phyloP scores from a whole-genome alignment of 371 early-diverging fungal species.

The Mucor sp. region DNA sequence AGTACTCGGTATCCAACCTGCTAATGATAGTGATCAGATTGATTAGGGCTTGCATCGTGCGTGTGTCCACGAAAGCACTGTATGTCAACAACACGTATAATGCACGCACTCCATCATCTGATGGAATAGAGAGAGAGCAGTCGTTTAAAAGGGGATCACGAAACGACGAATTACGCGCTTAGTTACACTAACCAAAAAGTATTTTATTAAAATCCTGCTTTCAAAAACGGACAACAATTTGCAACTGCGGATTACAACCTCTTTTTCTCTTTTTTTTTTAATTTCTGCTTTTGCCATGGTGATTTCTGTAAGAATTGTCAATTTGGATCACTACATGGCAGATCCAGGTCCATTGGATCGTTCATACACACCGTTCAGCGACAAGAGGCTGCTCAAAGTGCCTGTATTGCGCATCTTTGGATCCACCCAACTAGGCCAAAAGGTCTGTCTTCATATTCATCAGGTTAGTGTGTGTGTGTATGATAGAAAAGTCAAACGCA shows the following conservation, averaged over 20 bases:
- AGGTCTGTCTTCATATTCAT: slow-evolving; percentile 82
- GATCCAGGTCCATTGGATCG: slow-evolving; percentile 61
- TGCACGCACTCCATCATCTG: background rate
- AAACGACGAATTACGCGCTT: background rate
- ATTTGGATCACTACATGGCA: slow-evolving; percentile 65
- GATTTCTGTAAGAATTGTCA: slow-evolving; percentile 61
- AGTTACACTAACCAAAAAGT: background rate
- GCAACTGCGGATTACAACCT: background rate
- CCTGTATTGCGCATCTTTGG: slow-evolving; percentile 88
- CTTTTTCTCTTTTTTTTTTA: background rate
- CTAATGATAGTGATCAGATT: no score
- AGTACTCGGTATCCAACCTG: no score
- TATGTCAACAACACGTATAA: no score
- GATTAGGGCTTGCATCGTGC: no score
- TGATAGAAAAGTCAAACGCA: background rate
- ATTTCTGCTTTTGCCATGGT: slow-evolving; percentile 9
- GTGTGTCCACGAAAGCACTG: no score
- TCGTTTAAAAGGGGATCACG: background rate
- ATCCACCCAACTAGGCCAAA: slow-evolving; percentile 70
- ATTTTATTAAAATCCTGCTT: background rate
- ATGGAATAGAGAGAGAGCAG: background rate
- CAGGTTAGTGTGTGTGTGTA: slow-evolving; percentile 48
- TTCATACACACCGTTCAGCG: slow-evolving; percentile 38
- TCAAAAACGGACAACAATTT: background rate
- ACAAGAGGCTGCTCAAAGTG: slow-evolving; percentile 49